Percentiles rank a stretch among this genome's conserved stretches.
phyloP scores from a whole-genome alignment of 2,329 filamentous ascomycete genomes.

The Phialophora chinensis region DNA sequence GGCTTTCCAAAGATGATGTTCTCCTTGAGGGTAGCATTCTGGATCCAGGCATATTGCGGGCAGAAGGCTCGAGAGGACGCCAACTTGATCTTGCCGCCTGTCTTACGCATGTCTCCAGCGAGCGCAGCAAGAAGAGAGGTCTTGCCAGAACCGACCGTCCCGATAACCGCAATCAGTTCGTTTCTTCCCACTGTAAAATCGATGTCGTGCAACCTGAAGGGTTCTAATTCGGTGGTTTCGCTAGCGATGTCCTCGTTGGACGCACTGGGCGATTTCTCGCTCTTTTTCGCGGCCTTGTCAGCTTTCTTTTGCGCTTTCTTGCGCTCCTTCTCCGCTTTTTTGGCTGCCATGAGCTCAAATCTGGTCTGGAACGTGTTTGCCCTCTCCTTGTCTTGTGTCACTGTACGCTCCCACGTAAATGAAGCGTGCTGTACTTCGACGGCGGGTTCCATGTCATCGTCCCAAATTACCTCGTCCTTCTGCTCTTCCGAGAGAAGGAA shows the following conservation, averaged over 20 bases:
- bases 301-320: constrained; percentile 49
- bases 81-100: constrained; percentile 72
- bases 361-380: constrained; percentile 38
- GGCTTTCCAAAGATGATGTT: constrained; percentile 91
- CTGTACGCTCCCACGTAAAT: constrained; percentile 82
- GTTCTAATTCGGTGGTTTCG: constrained; percentile 41
- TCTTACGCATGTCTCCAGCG: constrained; percentile 92
- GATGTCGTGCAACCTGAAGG: constrained; percentile 51
- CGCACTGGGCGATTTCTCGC: constrained; percentile 41
- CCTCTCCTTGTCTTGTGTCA: constrained; percentile 41
- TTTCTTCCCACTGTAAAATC: constrained; percentile 53
- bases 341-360: constrained; percentile 47
- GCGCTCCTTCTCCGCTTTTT: constrained; percentile 56
- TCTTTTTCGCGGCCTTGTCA: constrained; percentile 41
- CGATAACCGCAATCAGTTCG: constrained; percentile 75
- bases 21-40: constrained; percentile 83
- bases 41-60: constrained; percentile 97
- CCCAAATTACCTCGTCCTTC: constrained; percentile 70
- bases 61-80: constrained; percentile 87
- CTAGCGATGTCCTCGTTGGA: constrained; percentile 38
- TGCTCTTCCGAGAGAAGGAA: constrained; percentile 87
- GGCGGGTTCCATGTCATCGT: constrained; percentile 59
- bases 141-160: constrained; percentile 88
- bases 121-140: constrained; percentile 85
- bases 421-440: constrained; percentile 73